phyloP scores from a whole-genome alignment of 306 rosid species.

The apple (Malus domestica) region ASM211411v1 NC_041794.1:30793501-30794000 shows the following conservation, averaged over 20 bases:
- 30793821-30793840: conserved; percentile 4
- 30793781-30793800: conserved; percentile 84
- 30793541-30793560: conserved; percentile 90
- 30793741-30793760: conserved; percentile 79
- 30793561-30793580: conserved; percentile 95
- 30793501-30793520: conserved; percentile 79
- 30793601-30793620: conserved; percentile 87
- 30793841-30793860: not conserved
- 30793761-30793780: conserved; percentile 92
- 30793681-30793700: conserved; percentile 84
- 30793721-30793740: conserved; percentile 84
- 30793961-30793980: conserved; percentile 86
- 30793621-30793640: conserved; percentile 78
- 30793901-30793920: conserved; percentile 89
- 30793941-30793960: conserved; percentile 83
- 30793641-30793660: conserved; percentile 90
- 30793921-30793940: conserved; percentile 82
- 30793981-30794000: conserved; percentile 87
- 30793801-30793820: conserved; percentile 52
- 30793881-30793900: conserved; percentile 94
- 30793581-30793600: conserved; percentile 87
- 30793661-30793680: conserved; percentile 89
- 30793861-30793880: conserved; percentile 8
- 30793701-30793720: conserved; percentile 86
- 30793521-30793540: conserved; percentile 85